Conservation (phyloP, 2,329 filamentous ascomycete genomes). For the Stagonosporopsis rhizophila region DNA sequence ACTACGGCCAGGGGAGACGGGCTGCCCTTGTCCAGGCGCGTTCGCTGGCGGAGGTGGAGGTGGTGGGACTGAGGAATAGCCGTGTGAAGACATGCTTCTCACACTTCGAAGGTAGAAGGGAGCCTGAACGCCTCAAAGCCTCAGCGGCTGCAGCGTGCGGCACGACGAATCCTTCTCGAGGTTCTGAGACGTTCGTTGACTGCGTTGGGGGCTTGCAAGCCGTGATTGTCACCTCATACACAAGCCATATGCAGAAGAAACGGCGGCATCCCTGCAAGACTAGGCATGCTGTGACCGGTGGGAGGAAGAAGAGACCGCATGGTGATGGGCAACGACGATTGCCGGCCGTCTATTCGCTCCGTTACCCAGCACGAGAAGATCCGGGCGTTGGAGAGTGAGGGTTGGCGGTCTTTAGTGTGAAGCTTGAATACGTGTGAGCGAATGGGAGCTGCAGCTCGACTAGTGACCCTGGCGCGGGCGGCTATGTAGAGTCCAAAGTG, state of each 20-base stretch:
- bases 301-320: slow-evolving; percentile 23
- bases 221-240: slow-evolving; percentile 29
- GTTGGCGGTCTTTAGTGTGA: slow-evolving; percentile 24
- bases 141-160: slow-evolving; percentile 40
- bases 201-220: slow-evolving; percentile 17
- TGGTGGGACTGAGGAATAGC: slow-evolving; percentile 31
- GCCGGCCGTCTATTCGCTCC: slow-evolving; percentile 25
- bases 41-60: slow-evolving; percentile 36
- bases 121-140: slow-evolving; percentile 39
- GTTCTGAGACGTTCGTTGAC: slow-evolving; percentile 17
- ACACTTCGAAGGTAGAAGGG: slow-evolving; percentile 14
- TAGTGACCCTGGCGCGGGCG: slow-evolving; percentile 12
- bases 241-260: slow-evolving; percentile 20
- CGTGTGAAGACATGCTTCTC: slow-evolving; percentile 33
- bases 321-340: slow-evolving; percentile 18
- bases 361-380: slow-evolving; percentile 27
- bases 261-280: slow-evolving; percentile 18
- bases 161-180: slow-evolving; percentile 29
- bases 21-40: slow-evolving; percentile 30
- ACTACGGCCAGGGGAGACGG: slow-evolving; percentile 14
- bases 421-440: slow-evolving; percentile 27
- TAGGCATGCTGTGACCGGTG: slow-evolving; percentile 17
- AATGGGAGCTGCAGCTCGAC: slow-evolving; percentile 22
- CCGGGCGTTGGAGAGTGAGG: slow-evolving; percentile 24
- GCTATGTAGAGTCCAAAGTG: slow-evolving; percentile 17